Evolutionary conservation across 306 rosid genomes (phyloP), one percentile per base, ranked within the genome.

Genomic region (Cucurbita moschata): DNA sequence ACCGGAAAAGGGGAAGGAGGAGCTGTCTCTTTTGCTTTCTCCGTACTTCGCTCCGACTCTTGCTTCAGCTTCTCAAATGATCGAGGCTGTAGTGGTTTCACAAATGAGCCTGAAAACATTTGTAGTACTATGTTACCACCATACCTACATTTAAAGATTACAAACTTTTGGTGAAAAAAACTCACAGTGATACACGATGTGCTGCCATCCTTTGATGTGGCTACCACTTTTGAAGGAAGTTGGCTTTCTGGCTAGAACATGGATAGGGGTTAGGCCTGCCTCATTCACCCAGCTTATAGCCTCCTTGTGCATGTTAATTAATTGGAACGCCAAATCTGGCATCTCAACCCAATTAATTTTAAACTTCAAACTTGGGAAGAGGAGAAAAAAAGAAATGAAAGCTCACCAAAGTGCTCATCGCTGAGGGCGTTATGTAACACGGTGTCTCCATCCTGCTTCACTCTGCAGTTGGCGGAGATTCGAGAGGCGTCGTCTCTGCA

Each of bases 301-400:
- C 0, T 69, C 49, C 15, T 0, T 11, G 19, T 87, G 81, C 14
- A 82, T 39, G 18, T 73, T 56, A 47, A 87, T 84, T 38, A 87
- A 85, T 64, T 84, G 88, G 46, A 79, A 87, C 73, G 88, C 96
- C 78, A 89, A 66, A 81, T 87, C 96, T 87, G 82, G 80, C n/a
- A 51, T 51, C 19, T 43, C 47, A 8, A 43, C 8, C 1, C 10
- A 10, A 43, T 8, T 8, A 43, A 40, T 40, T 40, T 40, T 5
- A 40, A 40, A 40, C 4, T 39, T 39, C 7, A 39, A 39, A 39
- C 43, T 5, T 39, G 5, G 43, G 47, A 43, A 9, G 47, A 1
- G 2, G 2, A 1, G 18, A 50, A 14, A 14, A 7, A 50, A 13
- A 13, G n/a, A 50, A 12, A 14, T 4, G 4, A 50, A 12, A 4